Percentiles rank a stretch among this genome's conserved stretches.
phyloP scores from a whole-genome alignment of 2,329 filamentous ascomycete species.

The Didymella pinodella region DNA sequence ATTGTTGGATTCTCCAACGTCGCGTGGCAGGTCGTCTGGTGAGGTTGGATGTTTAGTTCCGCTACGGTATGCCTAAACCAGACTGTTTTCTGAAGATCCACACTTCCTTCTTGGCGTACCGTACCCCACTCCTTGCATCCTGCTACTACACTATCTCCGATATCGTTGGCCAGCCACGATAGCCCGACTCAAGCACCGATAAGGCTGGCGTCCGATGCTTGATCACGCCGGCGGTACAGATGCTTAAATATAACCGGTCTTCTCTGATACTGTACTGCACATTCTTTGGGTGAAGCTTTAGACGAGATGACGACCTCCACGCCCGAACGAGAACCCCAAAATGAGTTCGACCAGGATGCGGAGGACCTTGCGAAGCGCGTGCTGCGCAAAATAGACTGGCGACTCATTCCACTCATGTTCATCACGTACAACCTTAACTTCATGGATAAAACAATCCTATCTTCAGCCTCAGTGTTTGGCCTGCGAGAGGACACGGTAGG shows the following conservation, averaged over 20 bases:
- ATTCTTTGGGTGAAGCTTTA: not conserved
- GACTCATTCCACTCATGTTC: conserved; percentile 65
- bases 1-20: conserved; percentile 41
- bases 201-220: conserved; percentile 20
- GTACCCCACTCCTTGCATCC: conserved; percentile 11
- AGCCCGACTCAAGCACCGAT: conserved; percentile 15
- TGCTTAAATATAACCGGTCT: not conserved
- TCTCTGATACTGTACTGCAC: not conserved
- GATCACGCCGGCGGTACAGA: conserved; percentile 4
- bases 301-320: conserved; percentile 1
- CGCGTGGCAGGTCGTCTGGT: conserved; percentile 45
- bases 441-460: conserved; percentile 64
- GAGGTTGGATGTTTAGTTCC: conserved; percentile 2
- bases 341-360: conserved; percentile 2
- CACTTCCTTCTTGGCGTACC: conserved; percentile 11
- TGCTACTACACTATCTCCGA: conserved; percentile 16
- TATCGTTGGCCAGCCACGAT: conserved; percentile 15
- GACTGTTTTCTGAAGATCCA: conserved; percentile 4
- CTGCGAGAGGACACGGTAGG: conserved; percentile 41
- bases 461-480: conserved; percentile 64
- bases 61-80: conserved; percentile 4
- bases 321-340: not conserved
- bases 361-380: conserved; percentile 47
- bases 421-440: conserved; percentile 67
- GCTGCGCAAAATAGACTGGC: conserved; percentile 64